Evolutionary conservation across 352 stramenopile species (phyloP).

Genomic region (Pythium chondricola): DNA sequence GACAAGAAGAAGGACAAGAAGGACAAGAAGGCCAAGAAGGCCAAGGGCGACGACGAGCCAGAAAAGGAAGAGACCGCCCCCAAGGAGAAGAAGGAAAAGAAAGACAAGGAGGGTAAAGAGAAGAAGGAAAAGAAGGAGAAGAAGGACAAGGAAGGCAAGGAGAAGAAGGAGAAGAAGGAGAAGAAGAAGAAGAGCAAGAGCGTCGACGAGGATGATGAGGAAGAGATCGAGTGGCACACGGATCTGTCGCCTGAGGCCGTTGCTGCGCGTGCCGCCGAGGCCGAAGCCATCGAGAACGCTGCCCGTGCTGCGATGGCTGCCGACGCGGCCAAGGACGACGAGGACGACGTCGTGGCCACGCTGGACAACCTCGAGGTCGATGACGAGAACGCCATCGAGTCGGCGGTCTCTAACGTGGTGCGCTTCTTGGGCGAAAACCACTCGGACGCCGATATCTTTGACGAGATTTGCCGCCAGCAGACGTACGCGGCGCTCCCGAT

Average conservation of each 20-base stretch:
- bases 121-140: conserved; percentile 59
- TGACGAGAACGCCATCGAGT: conserved; percentile 80
- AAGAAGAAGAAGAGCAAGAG: conserved; percentile 75
- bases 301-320: conserved; percentile 64
- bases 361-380: conserved; percentile 81
- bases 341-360: conserved; percentile 57
- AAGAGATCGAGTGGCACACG: conserved; percentile 83
- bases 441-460: conserved; percentile 61
- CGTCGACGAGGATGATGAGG: conserved; percentile 42
- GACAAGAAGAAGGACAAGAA: conserved; percentile 51
- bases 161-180: conserved; percentile 78
- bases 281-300: conserved; percentile 75
- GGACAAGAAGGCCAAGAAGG: conserved; percentile 59
- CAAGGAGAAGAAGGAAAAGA: conserved; percentile 58
- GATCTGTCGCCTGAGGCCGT: conserved; percentile 79
- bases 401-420: conserved; percentile 58
- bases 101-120: conserved; percentile 48
- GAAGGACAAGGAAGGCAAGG: conserved; percentile 81
- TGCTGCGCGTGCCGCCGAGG: conserved; percentile 70
- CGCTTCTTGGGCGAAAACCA: conserved; percentile 45
- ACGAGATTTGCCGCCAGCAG: conserved; percentile 92
- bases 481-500: conserved; percentile 88
- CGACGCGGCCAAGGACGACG: conserved; percentile 18
- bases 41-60: conserved; percentile 42
- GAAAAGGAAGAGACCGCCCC: conserved; percentile 47